Percentiles rank a stretch among this genome's conserved stretches.
phyloP scores from a whole-genome alignment of 1,284 basidiomycete species.

The Moniliophthora roreri region DNA sequence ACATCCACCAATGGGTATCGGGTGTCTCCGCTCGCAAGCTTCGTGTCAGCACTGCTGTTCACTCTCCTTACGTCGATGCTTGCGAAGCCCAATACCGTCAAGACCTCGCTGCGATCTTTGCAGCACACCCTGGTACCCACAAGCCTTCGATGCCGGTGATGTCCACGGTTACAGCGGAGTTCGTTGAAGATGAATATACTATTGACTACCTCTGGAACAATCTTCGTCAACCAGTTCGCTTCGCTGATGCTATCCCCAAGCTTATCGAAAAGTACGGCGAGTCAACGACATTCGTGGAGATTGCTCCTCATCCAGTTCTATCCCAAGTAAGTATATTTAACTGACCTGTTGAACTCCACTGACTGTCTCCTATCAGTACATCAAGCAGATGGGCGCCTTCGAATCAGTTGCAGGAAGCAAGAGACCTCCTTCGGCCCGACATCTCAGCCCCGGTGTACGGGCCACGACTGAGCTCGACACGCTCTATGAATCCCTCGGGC shows the following conservation, averaged over 20 bases:
- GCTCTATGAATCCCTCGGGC: neutral
- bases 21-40: conserved; percentile 1
- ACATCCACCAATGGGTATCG: neutral
- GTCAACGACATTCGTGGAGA: conserved; percentile 5
- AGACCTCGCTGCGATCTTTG: neutral
- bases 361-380: neutral
- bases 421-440: conserved; percentile 1
- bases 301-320: conserved; percentile 9
- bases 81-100: conserved; percentile 1
- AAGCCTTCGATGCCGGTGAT: conserved; percentile 2
- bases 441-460: neutral
- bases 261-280: neutral
- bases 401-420: conserved; percentile 1
- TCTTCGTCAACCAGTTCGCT: conserved; percentile 5
- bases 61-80: conserved; percentile 1
- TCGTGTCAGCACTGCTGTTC: conserved; percentile 1
- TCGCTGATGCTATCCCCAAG: neutral
- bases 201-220: conserved; percentile 10
- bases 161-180: conserved; percentile 9
- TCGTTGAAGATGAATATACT: neutral
- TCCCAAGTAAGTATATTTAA: neutral
- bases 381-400: conserved; percentile 2
- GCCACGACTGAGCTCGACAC: neutral
- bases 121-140: neutral
- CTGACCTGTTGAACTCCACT: neutral